Percentiles rank a stretch among this genome's conserved stretches.
Evolutionary conservation across 345 rosid genomes (phyloP).

Genomic region (Cardamine resedifolia): DNA sequence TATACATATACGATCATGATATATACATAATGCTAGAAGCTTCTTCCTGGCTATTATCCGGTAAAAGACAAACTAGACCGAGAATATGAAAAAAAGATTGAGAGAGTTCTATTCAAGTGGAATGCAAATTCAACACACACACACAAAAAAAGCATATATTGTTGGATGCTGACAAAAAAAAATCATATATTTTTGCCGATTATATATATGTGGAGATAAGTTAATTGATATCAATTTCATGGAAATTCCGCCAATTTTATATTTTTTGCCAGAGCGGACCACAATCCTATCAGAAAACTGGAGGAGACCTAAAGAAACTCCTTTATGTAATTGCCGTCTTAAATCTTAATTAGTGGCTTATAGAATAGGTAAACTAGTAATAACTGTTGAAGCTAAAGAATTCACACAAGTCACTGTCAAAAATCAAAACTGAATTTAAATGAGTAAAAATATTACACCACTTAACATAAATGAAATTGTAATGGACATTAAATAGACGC

Average conservation of each 20-base stretch:
- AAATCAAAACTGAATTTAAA: not conserved
- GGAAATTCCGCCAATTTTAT: not conserved
- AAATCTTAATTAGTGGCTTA: not conserved
- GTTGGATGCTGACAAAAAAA: not conserved
- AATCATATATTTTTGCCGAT: not conserved
- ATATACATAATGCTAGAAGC: conserved; percentile 20
- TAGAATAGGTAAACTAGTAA: not conserved
- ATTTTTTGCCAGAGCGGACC: not conserved
- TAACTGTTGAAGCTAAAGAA: conserved; percentile 5
- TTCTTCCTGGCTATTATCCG: conserved; percentile 19
- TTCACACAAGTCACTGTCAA: conserved; percentile 24
- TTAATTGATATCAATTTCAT: not conserved
- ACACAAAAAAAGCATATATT: not conserved
- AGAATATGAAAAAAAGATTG: not conserved
- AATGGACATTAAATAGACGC: conserved; percentile 6
- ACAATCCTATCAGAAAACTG: not conserved
- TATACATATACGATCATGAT: not conserved
- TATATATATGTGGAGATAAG: not conserved
- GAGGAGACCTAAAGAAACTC: not conserved
- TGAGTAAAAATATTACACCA: not conserved
- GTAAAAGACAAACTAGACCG: conserved; percentile 1
- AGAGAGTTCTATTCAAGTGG: not conserved
- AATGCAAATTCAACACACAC: not conserved
- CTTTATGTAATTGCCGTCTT: not conserved
- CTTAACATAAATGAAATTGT: not conserved